Evolutionary conservation across 768 basidiomycete genomes (phyloP).

Genomic region (Russula abietina): DNA sequence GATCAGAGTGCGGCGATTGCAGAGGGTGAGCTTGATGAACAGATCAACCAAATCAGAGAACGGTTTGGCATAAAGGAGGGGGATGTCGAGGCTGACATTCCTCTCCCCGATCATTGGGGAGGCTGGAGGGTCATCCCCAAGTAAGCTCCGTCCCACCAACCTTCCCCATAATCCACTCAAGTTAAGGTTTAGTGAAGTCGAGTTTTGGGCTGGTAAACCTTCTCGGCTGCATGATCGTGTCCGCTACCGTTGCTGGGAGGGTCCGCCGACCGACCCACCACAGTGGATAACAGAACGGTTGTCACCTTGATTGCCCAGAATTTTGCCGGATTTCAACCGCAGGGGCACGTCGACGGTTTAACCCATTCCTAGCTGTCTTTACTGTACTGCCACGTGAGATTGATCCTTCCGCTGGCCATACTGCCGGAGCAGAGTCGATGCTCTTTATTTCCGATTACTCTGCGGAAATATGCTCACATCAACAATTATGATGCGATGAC

Average conservation of each 20-base stretch:
- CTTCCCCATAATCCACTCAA: constrained; percentile 3
- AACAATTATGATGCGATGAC: neutral
- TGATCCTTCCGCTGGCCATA: neutral
- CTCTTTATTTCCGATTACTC: neutral
- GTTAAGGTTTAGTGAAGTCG: constrained; percentile 63
- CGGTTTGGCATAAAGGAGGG: constrained; percentile 46
- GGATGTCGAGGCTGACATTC: constrained; percentile 47
- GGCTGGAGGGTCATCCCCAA: constrained; percentile 92
- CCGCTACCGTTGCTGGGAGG: constrained; percentile 56
- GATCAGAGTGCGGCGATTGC: constrained; percentile 74
- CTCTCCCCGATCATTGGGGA: constrained; percentile 90
- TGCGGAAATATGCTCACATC: neutral
- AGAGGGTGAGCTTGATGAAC: constrained; percentile 61
- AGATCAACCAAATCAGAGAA: constrained; percentile 52
- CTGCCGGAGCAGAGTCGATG: neutral
- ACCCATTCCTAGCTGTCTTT: neutral
- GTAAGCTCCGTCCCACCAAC: constrained; percentile 41
- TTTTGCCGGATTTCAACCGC: neutral
- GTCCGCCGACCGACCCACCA: constrained; percentile 42
- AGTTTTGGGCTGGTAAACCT: constrained; percentile 97
- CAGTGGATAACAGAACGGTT: constrained; percentile 77
- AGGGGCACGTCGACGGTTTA: neutral
- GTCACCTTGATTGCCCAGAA: constrained; percentile 40
- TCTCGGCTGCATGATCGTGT: constrained; percentile 90
- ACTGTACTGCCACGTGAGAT: neutral